Evolutionary conservation across 305 asterid genomes (phyloP), one percentile per base, ranked within the genome.

Genomic region (Fraxinus latifolia): DNA sequence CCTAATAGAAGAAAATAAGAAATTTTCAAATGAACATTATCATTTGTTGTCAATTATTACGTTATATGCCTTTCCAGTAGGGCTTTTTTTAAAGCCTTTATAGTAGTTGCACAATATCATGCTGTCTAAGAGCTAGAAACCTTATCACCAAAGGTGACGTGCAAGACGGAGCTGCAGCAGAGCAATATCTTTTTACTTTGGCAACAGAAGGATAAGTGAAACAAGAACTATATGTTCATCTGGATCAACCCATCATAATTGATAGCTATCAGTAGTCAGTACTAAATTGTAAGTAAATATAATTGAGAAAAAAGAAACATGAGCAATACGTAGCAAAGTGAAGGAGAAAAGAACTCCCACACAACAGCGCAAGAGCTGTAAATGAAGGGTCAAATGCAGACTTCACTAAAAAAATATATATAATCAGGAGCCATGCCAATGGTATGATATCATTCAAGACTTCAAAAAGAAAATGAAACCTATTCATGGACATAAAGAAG

Each of bases 141-240:
- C 83, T 42, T 77, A 80, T 34, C 79, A 78, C 72, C 74, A 79
- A 53, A 65, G 7, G 68, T 67, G 75, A 83, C 77, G 62, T 72
- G 32, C 76, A 77, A 81, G 82, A 32, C 79, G 27, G 78, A 67
- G 82, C 81, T 82, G 81, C 70, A 73, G 58, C 77, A 25, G 77
- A 77, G 74, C 68, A 72, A 44, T 79, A 70, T 37, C 21, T 71
- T 77, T 77, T 65, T 65, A 65, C 72, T 23, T 62, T 21, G 73
- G 33, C 32, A 25, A 25, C 25, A 23, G 73, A 23, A 65, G 73
- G 15, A 65, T 62, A 21, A 62, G 72, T 7, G 31, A 21, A 62
- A 62, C 73, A 60, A 78, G 84, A 72, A 82, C 80, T 77, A 74
- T 23, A 25, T 3, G 50, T 71, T 47, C 12, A 76, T 71, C 27